Evolutionary conservation across 2,329 filamentous ascomycete genomes (phyloP).

Genomic region (Fusarium drepaniforme): DNA sequence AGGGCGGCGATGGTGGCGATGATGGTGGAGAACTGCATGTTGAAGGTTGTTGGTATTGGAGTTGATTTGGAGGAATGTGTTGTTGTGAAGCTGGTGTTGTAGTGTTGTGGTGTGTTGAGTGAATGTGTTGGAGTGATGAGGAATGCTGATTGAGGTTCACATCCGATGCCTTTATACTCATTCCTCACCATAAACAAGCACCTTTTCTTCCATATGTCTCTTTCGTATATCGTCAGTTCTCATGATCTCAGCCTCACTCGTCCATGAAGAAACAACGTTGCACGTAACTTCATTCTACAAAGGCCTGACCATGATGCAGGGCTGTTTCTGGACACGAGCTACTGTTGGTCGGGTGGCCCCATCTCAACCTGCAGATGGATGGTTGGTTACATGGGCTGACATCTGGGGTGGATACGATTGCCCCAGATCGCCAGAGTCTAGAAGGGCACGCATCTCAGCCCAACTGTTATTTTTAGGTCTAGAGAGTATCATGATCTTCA

Average conservation of each 20-base stretch:
- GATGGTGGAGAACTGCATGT: conserved; percentile 5
- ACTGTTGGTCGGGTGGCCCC: background rate
- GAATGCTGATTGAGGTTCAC: background rate
- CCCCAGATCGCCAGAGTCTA: conserved; percentile 2
- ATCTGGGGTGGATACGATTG: background rate
- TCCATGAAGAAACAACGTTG: conserved; percentile 1
- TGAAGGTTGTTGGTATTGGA: background rate
- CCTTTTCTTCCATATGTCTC: background rate
- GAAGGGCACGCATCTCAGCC: background rate
- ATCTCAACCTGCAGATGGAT: background rate
- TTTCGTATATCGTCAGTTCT: background rate
- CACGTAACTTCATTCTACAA: background rate
- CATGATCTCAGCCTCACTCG: background rate
- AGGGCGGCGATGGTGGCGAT: background rate
- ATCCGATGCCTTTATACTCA: background rate
- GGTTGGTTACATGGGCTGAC: background rate
- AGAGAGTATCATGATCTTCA: background rate
- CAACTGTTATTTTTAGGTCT: background rate
- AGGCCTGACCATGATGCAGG: background rate
- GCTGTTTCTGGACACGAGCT: background rate
- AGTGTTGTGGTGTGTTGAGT: background rate
- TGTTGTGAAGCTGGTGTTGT: background rate
- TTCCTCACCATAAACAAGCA: background rate
- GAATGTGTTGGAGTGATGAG: background rate
- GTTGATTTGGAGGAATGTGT: background rate